These are phyloP conservation scores for Astragalus glycyphyllos DNA, from an alignment of 306 rosid species.

Conservation along the genomic window DNA sequence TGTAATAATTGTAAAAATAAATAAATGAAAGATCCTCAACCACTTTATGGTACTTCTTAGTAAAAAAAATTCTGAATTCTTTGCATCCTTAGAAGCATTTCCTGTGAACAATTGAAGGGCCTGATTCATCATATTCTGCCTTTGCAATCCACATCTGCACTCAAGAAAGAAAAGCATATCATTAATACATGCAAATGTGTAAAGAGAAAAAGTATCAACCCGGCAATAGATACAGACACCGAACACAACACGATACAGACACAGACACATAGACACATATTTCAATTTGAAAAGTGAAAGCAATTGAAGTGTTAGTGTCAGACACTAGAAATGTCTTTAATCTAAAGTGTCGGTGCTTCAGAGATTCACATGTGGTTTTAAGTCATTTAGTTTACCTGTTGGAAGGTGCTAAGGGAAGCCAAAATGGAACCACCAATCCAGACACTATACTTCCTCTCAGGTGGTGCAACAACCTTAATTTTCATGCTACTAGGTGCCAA, in stretches of 20 bases:
- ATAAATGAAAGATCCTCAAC: slow-evolving; percentile 52
- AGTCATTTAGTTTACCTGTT: slow-evolving; percentile 67
- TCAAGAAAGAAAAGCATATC: slow-evolving; percentile 5
- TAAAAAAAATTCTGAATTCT: slow-evolving; percentile 47
- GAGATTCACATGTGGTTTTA: not conserved
- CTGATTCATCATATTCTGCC: slow-evolving; percentile 94
- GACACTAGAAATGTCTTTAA: too few species aligned
- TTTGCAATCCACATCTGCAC: slow-evolving; percentile 98
- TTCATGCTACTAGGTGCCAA: slow-evolving; percentile 98
- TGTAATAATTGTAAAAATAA: slow-evolving; percentile 43
- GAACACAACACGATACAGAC: too few species aligned
- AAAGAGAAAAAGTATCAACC: not conserved
- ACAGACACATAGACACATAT: too few species aligned
- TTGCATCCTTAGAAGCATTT: slow-evolving; percentile 81
- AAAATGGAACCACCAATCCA: slow-evolving; percentile 98
- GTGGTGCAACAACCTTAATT: slow-evolving; percentile 95
- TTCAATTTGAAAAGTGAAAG: too few species aligned
- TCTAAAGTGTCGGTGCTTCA: too few species aligned
- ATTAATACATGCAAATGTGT: slow-evolving; percentile 12
- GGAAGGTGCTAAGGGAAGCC: slow-evolving; percentile 99
- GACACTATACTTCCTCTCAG: slow-evolving; percentile 96
- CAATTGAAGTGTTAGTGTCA: too few species aligned
- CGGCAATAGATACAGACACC: too few species aligned
- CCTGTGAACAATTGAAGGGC: slow-evolving; percentile 98
- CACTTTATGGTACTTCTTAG: slow-evolving; percentile 56